These are phyloP conservation scores for Ilyonectria sp. DNA, from an alignment of 2,329 filamentous ascomycete species.

Conservation along the genomic window DNA sequence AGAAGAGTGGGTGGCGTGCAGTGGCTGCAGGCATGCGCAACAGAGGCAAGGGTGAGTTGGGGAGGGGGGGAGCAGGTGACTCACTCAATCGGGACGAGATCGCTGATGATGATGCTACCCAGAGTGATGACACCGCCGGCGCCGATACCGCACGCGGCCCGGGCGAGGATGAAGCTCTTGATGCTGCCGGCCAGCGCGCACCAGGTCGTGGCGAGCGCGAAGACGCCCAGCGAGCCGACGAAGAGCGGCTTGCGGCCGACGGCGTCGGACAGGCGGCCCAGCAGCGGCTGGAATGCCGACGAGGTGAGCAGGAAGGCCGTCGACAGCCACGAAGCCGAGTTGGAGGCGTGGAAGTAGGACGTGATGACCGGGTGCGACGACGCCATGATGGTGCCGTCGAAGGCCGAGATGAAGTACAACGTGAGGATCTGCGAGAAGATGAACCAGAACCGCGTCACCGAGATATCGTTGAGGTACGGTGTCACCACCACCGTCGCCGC, in stretches of 20 bases:
- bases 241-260: conserved; percentile 79
- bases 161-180: conserved; percentile 77
- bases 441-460: conserved; percentile 70
- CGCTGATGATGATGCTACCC: conserved; percentile 79
- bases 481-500: conserved; percentile 31
- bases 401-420: conserved; percentile 73
- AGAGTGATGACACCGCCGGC: conserved; percentile 80
- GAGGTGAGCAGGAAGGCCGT: conserved; percentile 84
- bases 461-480: conserved; percentile 63
- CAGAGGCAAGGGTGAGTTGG: neutral
- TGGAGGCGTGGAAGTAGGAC: conserved; percentile 83
- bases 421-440: conserved; percentile 73
- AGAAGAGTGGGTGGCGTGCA: conserved; percentile 12
- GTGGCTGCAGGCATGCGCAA: conserved; percentile 1
- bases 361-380: conserved; percentile 87
- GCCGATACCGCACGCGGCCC: conserved; percentile 80
- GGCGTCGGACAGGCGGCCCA: conserved; percentile 82
- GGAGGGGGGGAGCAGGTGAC: conserved; percentile 40
- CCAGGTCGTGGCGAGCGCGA: conserved; percentile 76
- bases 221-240: conserved; percentile 73
- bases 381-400: conserved; percentile 87
- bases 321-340: conserved; percentile 86
- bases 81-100: conserved; percentile 81
- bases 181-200: conserved; percentile 79
- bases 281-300: conserved; percentile 82